Evolutionary conservation across 208 protist species (phyloP), one percentile per base, ranked within the genome.

Genomic region (Crithidia thermophila): DNA sequence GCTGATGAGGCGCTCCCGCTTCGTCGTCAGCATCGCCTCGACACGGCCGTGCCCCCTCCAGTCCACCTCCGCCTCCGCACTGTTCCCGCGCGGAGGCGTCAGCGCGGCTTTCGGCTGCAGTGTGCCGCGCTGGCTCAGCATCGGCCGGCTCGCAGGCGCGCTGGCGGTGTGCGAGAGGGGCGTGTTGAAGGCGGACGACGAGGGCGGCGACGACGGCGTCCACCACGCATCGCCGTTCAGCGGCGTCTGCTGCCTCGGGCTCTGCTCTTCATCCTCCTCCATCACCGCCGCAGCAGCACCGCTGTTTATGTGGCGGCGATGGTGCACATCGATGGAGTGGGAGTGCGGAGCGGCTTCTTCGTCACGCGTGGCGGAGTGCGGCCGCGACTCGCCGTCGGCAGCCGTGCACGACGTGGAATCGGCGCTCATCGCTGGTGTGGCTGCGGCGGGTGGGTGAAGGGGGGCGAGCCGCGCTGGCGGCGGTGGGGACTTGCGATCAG

Each of bases 391-490:
- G n/a, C n/a, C n/a, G n/a, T n/a, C n/a, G n/a, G n/a, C n/a, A n/a
- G n/a, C n/a, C n/a, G n/a, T n/a, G n/a, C n/a, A n/a, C n/a, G n/a
- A n/a, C n/a, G n/a, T n/a, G n/a, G n/a, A n/a, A n/a, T n/a, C n/a
- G n/a, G n/a, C n/a, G n/a, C n/a, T n/a, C n/a, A n/a, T n/a, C n/a
- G n/a, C n/a, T n/a, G n/a, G n/a, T n/a, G n/a, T n/a, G n/a, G n/a
- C n/a, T n/a, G n/a, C n/a, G n/a, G n/a, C n/a, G 20, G 40, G 45
- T 39, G 50, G 58, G 5, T 56, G 27, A 33, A 73, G 30, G 1
- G 75, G 67, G 8, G 67, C 61, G 21, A 80, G 51, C 33, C 69
- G 69, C 10, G 61, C 61, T 5, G 69, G 69, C 2, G 69, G 69
- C 20, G 69, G 36, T 14, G 69, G 61, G 2, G 69, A 67, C 36